A percentile compares a stretch with the other conserved stretches of the same genome.
These are phyloP conservation scores for Mrakia blollopis DNA, from an alignment of 768 basidiomycete genomes.

Conservation along the genomic window DNA sequence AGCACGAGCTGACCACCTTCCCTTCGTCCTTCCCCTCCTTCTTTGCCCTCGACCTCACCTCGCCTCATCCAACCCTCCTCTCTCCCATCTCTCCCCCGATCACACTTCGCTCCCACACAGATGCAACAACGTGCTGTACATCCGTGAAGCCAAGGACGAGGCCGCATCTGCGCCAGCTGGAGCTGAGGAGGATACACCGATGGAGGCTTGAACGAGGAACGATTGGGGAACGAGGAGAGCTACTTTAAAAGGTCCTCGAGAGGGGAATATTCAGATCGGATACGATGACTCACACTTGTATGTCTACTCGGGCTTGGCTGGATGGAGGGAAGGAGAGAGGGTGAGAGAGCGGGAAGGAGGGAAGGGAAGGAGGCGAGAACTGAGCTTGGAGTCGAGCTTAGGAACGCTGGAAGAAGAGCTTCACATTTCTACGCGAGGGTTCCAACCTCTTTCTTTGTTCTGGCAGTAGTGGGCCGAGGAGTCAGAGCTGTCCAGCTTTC, in stretches of 20 bases:
- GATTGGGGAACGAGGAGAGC: not conserved
- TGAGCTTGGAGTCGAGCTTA: too few species aligned
- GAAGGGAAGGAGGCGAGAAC: too few species aligned
- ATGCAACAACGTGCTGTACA: conserved; percentile 94
- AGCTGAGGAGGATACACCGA: conserved; percentile 9
- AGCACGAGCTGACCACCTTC: not conserved
- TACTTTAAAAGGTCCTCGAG: not conserved
- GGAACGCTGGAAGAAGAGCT: too few species aligned
- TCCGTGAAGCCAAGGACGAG: conserved; percentile 43
- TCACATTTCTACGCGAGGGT: too few species aligned
- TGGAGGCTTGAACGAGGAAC: not conserved
- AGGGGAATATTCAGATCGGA: too few species aligned
- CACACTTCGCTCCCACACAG: conserved; percentile 45
- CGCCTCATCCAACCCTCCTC: conserved; percentile 20
- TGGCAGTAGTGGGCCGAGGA: too few species aligned
- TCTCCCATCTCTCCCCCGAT: conserved; percentile 27
- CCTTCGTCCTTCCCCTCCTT: not conserved
- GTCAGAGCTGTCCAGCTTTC: too few species aligned
- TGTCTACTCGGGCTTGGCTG: too few species aligned
- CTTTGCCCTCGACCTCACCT: not conserved
- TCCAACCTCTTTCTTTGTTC: too few species aligned
- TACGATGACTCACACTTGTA: too few species aligned
- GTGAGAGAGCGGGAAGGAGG: too few species aligned
- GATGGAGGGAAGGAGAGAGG: too few species aligned
- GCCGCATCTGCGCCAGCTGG: not conserved